A percentile compares a stretch with the other conserved stretches of the same genome.
Conservation (phyloP, 2,329 filamentous ascomycete species). For the Exophiala oligosperma region DNA sequence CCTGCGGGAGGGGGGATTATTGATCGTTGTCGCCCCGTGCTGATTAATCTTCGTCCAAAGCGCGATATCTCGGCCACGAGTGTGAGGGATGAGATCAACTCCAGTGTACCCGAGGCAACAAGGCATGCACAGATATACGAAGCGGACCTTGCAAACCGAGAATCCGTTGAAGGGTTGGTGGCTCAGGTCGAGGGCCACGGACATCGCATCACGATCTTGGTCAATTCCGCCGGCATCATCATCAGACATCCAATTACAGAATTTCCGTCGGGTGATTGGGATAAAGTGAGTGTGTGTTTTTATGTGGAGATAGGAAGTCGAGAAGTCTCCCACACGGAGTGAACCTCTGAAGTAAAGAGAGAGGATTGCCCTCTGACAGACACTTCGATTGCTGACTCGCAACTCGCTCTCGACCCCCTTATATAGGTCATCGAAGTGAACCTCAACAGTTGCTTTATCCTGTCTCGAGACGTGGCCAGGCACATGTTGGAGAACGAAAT, state of each 20-base stretch:
- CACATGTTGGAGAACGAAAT: slow-evolving; percentile 52
- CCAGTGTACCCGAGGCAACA: slow-evolving; percentile 9
- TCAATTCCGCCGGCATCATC: slow-evolving; percentile 6
- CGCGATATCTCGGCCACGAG: neutral
- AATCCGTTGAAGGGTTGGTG: slow-evolving; percentile 7
- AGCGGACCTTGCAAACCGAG: slow-evolving; percentile 14
- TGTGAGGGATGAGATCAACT: slow-evolving; percentile 6
- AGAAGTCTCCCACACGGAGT: no score
- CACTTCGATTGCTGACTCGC: no score
- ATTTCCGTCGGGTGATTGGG: slow-evolving; percentile 58
- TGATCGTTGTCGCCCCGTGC: neutral
- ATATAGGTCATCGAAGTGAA: slow-evolving; percentile 38
- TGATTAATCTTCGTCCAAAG: neutral
- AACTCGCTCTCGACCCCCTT: no score
- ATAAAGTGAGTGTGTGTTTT: slow-evolving; percentile 2
- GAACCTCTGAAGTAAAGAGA: no score
- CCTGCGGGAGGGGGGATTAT: no score
- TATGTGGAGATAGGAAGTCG: no score
- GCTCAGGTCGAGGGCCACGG: neutral
- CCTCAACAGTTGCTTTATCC: slow-evolving; percentile 38
- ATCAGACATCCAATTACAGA: slow-evolving; percentile 30
- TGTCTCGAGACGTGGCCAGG: slow-evolving; percentile 35
- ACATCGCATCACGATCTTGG: neutral
- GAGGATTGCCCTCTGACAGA: no score
- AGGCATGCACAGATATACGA: slow-evolving; percentile 15